Evolutionary conservation across 2,329 filamentous ascomycete species (phyloP), one percentile per base, ranked within the genome.

Genomic region (Microcera coccophila): DNA sequence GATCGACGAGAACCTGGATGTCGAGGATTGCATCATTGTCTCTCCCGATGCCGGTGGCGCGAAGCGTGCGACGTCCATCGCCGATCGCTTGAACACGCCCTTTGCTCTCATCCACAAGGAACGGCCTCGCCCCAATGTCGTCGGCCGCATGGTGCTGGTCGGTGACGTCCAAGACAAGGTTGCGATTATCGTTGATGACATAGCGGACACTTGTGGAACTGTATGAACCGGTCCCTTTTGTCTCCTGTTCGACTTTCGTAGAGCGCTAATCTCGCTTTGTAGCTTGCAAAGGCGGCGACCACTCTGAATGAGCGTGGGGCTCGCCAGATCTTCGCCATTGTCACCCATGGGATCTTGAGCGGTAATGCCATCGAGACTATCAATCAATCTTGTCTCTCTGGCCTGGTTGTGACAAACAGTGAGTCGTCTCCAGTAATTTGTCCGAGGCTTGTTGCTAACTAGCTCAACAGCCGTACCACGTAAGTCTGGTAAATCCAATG

Each of bases 51-150:
- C 90, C 10, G 90, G 90, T 52, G 90, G 90, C 60, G 90, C 90
- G 35, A 96, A 96, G 72, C 82, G 87, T 64, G 90, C 90, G 34
- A 94, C 90, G 5, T 87, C 85, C 14, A 94, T 96, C 52, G 90
- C 90, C 39, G 90, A 95, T 65, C 83, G 87, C 29, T 79, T 96
- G 46, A 88, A 95, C 60, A 79, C 89, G 36, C 84, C 82, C 48
- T 95, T 96, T 65, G 90, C 90, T 5, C 78, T 96, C 41, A 96
- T 96, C 56, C 90, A 95, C 78, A 95, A 96, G 72, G 90, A 95
- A 69, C 86, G 90, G 42, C 85, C 88, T 3, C 81, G 87, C 3
- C 69, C 72, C 44, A 93, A 94, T 60, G 87, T 93, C 62, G 89
- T 95, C 48, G 88, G 85, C 12, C 83, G 87, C 56, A 94, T 95